Percentiles rank a stretch among this genome's conserved stretches.
phyloP scores from a whole-genome alignment of 2,329 filamentous ascomycete genomes.

The Hypocreales sp. region DNA sequence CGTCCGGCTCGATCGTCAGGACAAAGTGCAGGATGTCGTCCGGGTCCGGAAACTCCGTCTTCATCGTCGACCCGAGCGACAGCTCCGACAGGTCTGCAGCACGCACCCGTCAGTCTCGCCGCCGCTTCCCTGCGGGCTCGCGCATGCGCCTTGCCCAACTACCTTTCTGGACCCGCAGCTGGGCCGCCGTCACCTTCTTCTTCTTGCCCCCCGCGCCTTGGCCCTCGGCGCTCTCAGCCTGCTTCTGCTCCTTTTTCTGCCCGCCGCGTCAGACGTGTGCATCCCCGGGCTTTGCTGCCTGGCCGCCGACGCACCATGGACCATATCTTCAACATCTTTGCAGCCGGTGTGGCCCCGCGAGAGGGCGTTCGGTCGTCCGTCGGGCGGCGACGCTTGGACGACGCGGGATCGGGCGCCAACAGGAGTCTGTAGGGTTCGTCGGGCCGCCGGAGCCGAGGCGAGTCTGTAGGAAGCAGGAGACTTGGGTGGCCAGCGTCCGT shows the following conservation, averaged over 20 bases:
- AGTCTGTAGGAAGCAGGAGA: too few species aligned
- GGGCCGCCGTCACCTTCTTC: slow-evolving; percentile 96
- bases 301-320: slow-evolving; percentile 58
- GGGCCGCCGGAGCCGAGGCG: too few species aligned
- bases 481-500: too few species aligned
- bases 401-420: too few species aligned
- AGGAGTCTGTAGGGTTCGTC: too few species aligned
- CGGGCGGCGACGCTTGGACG: too few species aligned
- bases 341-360: slow-evolving; percentile 5
- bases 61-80: slow-evolving; percentile 65
- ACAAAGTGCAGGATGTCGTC: slow-evolving; percentile 79
- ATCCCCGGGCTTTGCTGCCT: not conserved
- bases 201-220: slow-evolving; percentile 64
- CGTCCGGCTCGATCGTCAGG: slow-evolving; percentile 70
- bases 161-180: slow-evolving; percentile 95
- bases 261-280: slow-evolving; percentile 9
- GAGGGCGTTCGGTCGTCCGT: too few species aligned
- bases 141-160: slow-evolving; percentile 5
- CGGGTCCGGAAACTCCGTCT: slow-evolving; percentile 64
- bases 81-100: slow-evolving; percentile 75
- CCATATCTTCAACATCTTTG: slow-evolving; percentile 98
- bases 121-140: too few species aligned
- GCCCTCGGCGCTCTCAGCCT: slow-evolving; percentile 70
- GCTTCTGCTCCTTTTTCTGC: slow-evolving; percentile 92
- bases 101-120: not conserved